Base-by-base conservation (phyloP, 177 flowering plant species). In the Vitis hybrid region DNA sequence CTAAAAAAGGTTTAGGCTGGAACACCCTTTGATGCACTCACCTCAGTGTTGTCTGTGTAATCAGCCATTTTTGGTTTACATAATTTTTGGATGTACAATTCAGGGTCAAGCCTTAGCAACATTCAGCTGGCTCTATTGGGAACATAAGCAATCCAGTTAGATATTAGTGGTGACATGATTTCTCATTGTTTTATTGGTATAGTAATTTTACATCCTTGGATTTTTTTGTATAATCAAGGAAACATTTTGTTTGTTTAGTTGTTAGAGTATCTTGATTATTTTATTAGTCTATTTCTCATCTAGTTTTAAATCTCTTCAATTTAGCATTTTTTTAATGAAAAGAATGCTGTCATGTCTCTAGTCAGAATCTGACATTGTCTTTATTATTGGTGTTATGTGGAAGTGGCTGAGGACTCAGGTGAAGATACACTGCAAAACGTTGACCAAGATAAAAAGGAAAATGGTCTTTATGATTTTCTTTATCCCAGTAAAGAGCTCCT, bases 401-500 rank as follows among this genome's bases (percentile, higher is more conserved):
- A 75, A 68, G 48, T 77, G 64, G 69, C 40, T 64, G 82, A 75
- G 60, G 78, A 60, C 55, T 70, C 72, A 18, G 56, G 65, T 52
- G 85, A 69, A 26, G 82, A 66, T 60, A 60, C 34, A 50, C 50
- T 74, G 6, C 76, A 78, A 74, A 87, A 73, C 52, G 70, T 49
- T 45, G 73, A 76, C 21, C 66, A 77, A 70, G 87, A 79, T 52
- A 60, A 45, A 14, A 82, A 68, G 67, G 82, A 75, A 50, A 84
- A 89, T 71, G 60, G 87, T 0, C 56, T 94, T 34, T 91, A 89
- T 76, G 68, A 89, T 71, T 84, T 91, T 70, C 90, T 94, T 62
- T 95, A 93, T 81, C 99, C 98, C 19, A 74, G 74, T 76, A 90
- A 95, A 77, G 99, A 93, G 77, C 90, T 88, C 32, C 93, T 95